Evolutionary conservation across 352 stramenopile species (phyloP), one percentile per base, ranked within the genome.

Genomic region (Phytophthora litchii): DNA sequence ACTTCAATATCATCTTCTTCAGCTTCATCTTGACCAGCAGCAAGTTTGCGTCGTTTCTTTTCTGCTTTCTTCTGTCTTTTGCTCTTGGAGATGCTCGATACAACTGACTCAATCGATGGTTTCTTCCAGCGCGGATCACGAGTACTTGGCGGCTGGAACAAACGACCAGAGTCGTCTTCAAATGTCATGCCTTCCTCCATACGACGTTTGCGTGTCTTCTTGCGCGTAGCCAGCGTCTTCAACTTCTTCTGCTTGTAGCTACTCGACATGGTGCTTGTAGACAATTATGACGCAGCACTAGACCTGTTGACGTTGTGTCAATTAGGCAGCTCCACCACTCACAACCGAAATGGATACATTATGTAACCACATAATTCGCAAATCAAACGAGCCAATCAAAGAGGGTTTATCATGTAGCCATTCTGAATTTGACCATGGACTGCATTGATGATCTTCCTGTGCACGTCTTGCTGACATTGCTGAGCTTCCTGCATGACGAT

Each of bases 181-280:
- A 78, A 61, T 8, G 70, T 82, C 64, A 88, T 71, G 3, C 80
- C 82, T 36, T 68, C 50, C 47, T 88, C 48, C 50, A 85, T 79
- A 53, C 73, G 79, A 63, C 82, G 82, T 71, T 92, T 92, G 54
- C 76, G 79, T 50, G 82, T 92, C 54, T 89, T 88, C 76, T 89
- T 89, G 42, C 82, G 78, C 64, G 82, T 92, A 37, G 70, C 74
- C 54, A 92, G 67, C 59, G 80, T 92, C 72, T 86, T 88, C 63
- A 88, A 54, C 70, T 92, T 92, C 64, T 92, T 92, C 67, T 92
- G 82, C 76, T 89, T 89, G 67, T 80, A 92, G 76, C 78, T 89
- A 71, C 82, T 92, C 58, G 80, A 89, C 82, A 92, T 92, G 51
- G 17, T 27, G 3, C 23, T 5, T 27, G 23, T 27, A 27, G 23